phyloP scores from a whole-genome alignment of 345 rosid genomes.

The Pseudoturritis turrita region DNA sequence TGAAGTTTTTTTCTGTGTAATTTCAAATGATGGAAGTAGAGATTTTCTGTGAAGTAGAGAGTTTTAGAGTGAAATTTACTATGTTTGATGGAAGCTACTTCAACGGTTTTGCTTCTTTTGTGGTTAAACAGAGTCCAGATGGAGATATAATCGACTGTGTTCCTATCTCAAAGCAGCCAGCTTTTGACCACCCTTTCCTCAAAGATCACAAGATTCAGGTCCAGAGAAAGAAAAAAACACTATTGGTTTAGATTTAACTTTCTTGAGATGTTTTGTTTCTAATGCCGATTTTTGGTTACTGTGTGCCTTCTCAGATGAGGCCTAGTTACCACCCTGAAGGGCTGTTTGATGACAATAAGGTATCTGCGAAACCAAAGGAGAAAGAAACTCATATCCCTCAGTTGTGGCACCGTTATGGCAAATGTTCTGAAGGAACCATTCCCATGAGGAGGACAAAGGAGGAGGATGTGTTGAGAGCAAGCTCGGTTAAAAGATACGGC shows the following conservation, averaged over 20 bases:
- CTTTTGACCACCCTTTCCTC: constrained; percentile 91
- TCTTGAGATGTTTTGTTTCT: not conserved
- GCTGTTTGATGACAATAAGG: constrained; percentile 70
- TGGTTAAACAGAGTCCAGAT: constrained; percentile 55
- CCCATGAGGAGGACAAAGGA: constrained; percentile 62
- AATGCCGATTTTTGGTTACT: not conserved
- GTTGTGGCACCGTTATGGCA: constrained; percentile 75
- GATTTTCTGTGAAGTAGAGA: not conserved
- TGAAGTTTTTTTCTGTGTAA: not conserved
- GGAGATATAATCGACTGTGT: constrained; percentile 85
- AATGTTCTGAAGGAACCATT: constrained; percentile 58
- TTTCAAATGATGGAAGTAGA: not conserved
- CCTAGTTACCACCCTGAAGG: constrained; percentile 81
- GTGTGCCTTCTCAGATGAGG: constrained; percentile 50
- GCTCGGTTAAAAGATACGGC: constrained; percentile 67
- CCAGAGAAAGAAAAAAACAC: not conserved
- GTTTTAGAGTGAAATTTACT: not conserved
- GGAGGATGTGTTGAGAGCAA: constrained; percentile 71
- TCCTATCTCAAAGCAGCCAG: constrained; percentile 80
- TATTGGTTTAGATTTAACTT: not conserved
- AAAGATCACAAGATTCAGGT: constrained; percentile 98
- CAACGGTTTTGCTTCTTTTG: not conserved
- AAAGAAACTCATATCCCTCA: constrained; percentile 58
- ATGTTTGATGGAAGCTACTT: not conserved
- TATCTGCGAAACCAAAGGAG: constrained; percentile 42